Conservation (phyloP, 208 protist genomes). For the Acanthamoeba sp. region DNA sequence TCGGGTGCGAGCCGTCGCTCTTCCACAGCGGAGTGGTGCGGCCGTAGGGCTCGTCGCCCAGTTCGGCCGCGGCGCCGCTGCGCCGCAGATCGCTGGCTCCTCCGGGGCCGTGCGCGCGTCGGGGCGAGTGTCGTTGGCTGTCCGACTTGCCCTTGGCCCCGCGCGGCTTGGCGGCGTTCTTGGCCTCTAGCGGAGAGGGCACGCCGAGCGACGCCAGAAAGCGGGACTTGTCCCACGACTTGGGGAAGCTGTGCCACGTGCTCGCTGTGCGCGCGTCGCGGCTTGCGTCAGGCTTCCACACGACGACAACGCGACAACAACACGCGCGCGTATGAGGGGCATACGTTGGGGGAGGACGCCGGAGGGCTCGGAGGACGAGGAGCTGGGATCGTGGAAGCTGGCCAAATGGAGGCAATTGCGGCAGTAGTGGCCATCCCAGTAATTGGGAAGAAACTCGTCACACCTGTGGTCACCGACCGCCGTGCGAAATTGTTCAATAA, state of each 20-base stretch:
- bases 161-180: background rate
- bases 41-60: background rate
- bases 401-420: constrained; percentile 41
- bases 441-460: constrained; percentile 33
- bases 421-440: constrained; percentile 49
- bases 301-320: background rate
- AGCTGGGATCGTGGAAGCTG: background rate
- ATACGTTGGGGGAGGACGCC: background rate
- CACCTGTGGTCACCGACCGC: constrained; percentile 21
- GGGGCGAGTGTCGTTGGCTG: background rate
- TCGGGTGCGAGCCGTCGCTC: background rate
- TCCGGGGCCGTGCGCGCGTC: background rate
- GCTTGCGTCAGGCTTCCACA: no score
- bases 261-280: background rate
- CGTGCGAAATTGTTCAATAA: background rate
- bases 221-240: constrained; percentile 37
- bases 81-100: background rate
- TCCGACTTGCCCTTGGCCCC: background rate
- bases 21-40: background rate
- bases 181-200: background rate
- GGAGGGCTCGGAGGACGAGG: background rate
- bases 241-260: constrained; percentile 62
- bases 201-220: constrained; percentile 37
- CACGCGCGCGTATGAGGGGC: background rate
- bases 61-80: background rate